Percentiles rank a stretch among this genome's conserved stretches.
These are phyloP conservation scores for Turritis glabra DNA, from an alignment of 345 rosid species.

Conservation along the genomic window DNA sequence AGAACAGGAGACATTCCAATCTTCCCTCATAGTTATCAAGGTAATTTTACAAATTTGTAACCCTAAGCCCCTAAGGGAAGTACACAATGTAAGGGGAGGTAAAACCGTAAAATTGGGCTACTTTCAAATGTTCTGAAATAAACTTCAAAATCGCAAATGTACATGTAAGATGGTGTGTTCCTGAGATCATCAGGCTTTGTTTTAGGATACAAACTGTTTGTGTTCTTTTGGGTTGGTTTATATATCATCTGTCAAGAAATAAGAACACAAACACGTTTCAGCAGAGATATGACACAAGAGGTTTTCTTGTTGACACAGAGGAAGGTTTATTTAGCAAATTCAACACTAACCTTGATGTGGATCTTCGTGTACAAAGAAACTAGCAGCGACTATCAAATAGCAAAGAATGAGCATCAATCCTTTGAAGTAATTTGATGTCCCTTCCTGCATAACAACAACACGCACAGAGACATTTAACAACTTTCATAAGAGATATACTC, in stretches of 20 bases:
- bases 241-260: conserved; percentile 27
- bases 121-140: background rate
- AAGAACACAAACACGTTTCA: background rate
- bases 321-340: no score
- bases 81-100: background rate
- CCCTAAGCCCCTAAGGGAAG: background rate
- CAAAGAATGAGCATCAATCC: conserved; percentile 85
- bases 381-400: conserved; percentile 69
- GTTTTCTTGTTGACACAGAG: background rate
- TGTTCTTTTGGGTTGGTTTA: background rate
- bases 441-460: conserved; percentile 54
- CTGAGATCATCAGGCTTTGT: conserved; percentile 7
- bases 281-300: background rate
- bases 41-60: conserved; percentile 13
- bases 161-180: conserved; percentile 10
- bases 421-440: conserved; percentile 79
- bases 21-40: background rate
- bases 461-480: background rate
- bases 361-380: conserved; percentile 85
- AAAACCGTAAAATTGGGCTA: background rate
- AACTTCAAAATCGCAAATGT: conserved; percentile 7
- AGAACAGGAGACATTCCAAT: background rate
- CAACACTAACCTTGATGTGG: conserved; percentile 33
- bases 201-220: background rate
- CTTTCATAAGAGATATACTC: background rate